A percentile compares a stretch with the other conserved stretches of the same genome.
Evolutionary conservation across 2,329 filamentous ascomycete genomes (phyloP).

Genomic region (Sporothrix dimorphospora): DNA sequence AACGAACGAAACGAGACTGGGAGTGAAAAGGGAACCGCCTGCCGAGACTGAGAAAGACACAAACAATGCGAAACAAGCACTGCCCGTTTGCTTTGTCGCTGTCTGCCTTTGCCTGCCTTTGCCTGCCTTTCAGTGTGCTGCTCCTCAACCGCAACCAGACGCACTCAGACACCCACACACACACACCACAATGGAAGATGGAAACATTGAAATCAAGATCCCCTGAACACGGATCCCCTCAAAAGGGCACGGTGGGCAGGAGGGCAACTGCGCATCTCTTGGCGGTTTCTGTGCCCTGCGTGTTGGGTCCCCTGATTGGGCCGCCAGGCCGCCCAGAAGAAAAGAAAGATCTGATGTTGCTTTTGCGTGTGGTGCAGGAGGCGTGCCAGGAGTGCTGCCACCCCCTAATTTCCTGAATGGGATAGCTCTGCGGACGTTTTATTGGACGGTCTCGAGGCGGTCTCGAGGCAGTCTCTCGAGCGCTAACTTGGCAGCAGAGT

Average conservation of each 20-base stretch:
- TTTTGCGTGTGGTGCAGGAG: background rate
- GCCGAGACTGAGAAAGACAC: background rate
- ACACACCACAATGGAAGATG: conserved; percentile 2
- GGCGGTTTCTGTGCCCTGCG: conserved; percentile 12
- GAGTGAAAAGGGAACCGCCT: background rate
- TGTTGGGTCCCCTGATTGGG: background rate
- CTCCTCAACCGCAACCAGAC: background rate
- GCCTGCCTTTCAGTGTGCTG: background rate
- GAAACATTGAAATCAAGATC: conserved; percentile 11
- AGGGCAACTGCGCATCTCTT: background rate
- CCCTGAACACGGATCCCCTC: background rate
- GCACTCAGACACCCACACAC: background rate
- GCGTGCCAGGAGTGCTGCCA: background rate
- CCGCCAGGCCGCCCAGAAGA: too few relatives aligned
- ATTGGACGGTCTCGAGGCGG: background rate
- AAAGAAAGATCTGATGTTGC: conserved; percentile 8
- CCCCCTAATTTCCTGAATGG: conserved; percentile 16
- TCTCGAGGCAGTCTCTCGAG: too few relatives aligned
- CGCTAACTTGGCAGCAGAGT: too few relatives aligned
- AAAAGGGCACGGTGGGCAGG: background rate
- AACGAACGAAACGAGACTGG: background rate
- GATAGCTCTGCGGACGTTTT: conserved; percentile 11
- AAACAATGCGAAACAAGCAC: conserved; percentile 19
- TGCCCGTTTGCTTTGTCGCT: background rate
- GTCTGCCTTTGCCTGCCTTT: background rate